phyloP scores from a whole-genome alignment of 345 rosid species.

The Clarkia xantiana region DNA sequence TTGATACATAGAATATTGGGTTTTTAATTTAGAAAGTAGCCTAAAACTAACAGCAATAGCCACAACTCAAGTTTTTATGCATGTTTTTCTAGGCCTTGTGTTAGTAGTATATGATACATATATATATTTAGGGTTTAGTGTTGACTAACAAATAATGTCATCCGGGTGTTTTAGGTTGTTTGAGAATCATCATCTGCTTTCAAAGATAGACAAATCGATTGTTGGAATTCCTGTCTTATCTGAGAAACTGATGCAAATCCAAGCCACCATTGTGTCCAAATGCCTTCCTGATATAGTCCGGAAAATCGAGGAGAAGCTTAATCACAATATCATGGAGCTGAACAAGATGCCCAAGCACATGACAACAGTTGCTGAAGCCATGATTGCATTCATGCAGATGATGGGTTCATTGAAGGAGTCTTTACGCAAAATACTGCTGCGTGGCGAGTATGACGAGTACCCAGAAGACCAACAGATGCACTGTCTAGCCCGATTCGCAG shows the following conservation, averaged over 20 bases:
- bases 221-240: conserved; percentile 32
- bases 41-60: no score
- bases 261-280: conserved; percentile 14
- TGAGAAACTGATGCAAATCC: conserved; percentile 19
- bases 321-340: conserved; percentile 2
- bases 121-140: no score
- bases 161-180: conserved; percentile 4
- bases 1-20: no score
- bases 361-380: conserved; percentile 19
- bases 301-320: conserved; percentile 21
- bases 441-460: conserved; percentile 32
- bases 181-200: conserved; percentile 10
- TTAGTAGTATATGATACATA: no score
- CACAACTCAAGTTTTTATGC: no score
- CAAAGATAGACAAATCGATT: conserved; percentile 19
- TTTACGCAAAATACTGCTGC: conserved; percentile 20
- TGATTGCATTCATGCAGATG: conserved; percentile 25
- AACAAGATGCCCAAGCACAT: conserved; percentile 17
- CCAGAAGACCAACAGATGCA: conserved; percentile 20
- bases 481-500: conserved; percentile 16
- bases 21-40: no score
- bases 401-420: conserved; percentile 28
- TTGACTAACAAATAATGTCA: no score
- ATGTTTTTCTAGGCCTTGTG: no score
- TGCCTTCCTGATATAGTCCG: conserved; percentile 21